Conservation (phyloP, 495 filamentous ascomycete genomes). For the Lasiosphaeriaceae sp. region DNA sequence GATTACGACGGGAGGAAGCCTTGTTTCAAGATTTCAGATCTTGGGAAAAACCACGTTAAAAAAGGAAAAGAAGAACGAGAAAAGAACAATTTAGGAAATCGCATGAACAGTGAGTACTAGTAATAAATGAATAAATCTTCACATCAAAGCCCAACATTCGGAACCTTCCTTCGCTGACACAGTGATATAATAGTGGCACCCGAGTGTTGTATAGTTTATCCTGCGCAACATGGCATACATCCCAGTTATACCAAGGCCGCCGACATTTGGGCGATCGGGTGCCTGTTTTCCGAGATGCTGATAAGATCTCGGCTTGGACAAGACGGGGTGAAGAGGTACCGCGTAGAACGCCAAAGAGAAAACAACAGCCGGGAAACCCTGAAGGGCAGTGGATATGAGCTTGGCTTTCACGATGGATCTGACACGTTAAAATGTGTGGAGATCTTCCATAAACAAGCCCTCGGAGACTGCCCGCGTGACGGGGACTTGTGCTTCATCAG, state of each 20-base stretch:
- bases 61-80: not conserved
- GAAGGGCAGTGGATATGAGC: not conserved
- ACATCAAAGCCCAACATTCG: not conserved
- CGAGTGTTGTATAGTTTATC: not conserved
- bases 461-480: not conserved
- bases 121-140: too few species aligned
- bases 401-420: not conserved
- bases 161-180: not conserved
- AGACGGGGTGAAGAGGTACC: not conserved
- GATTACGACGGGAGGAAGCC: not conserved
- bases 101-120: not conserved
- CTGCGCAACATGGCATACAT: not conserved
- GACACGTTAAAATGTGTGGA: not conserved
- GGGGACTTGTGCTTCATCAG: not conserved
- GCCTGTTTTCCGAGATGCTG: constrained; percentile 7
- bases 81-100: not conserved
- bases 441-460: not conserved
- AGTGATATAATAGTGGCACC: not conserved
- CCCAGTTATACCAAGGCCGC: not conserved
- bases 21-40: not conserved
- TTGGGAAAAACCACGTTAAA: not conserved
- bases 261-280: constrained; percentile 2
- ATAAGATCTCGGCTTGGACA: not conserved
- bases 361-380: not conserved
- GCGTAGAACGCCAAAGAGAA: not conserved